A percentile compares a stretch with the other conserved stretches of the same genome.
Evolutionary conservation across 768 basidiomycete species (phyloP).

Genomic region (Leccinum sublutescens): DNA sequence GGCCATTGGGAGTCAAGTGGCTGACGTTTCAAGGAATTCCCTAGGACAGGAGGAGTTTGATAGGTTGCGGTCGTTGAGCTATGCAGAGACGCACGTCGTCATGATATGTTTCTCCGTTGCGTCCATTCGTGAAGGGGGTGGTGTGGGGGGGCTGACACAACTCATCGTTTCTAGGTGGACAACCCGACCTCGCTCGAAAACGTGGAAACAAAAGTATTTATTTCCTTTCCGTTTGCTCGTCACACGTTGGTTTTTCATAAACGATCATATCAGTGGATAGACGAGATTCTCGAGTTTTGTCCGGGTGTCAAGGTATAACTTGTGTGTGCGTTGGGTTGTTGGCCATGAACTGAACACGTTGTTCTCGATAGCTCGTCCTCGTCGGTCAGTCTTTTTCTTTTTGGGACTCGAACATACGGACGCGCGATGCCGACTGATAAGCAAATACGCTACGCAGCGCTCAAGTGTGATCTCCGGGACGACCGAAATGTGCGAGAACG

Average conservation of each 20-base stretch:
- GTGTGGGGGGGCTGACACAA: not conserved
- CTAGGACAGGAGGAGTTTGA: conserved; percentile 96
- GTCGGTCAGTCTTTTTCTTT: conserved; percentile 62
- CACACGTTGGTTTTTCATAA: not conserved
- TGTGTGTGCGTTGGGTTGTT: not conserved
- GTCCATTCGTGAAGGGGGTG: conserved; percentile 19
- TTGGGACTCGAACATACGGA: not conserved
- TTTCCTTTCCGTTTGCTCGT: not conserved
- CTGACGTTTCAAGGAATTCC: conserved; percentile 33
- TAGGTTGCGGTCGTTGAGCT: conserved; percentile 87
- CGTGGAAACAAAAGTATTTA: conserved; percentile 80
- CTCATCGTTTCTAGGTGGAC: conserved; percentile 62
- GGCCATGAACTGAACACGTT: conserved; percentile 3
- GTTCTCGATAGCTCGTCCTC: conserved; percentile 63
- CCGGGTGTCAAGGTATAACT: conserved; percentile 83
- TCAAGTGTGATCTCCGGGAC: conserved; percentile 95
- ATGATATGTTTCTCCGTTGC: conserved; percentile 93
- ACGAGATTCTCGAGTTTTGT: conserved; percentile 89
- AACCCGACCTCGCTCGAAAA: conserved; percentile 95
- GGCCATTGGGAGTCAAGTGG: not conserved
- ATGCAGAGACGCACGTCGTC: conserved; percentile 94
- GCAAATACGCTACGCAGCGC: conserved; percentile 46
- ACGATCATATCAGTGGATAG: conserved; percentile 67
- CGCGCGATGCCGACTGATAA: conserved; percentile 10
- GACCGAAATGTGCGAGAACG: conserved; percentile 71